These are phyloP conservation scores for Brassica hybrid DNA, from an alignment of 441 rosid genomes.

Conservation along the genomic window DNA sequence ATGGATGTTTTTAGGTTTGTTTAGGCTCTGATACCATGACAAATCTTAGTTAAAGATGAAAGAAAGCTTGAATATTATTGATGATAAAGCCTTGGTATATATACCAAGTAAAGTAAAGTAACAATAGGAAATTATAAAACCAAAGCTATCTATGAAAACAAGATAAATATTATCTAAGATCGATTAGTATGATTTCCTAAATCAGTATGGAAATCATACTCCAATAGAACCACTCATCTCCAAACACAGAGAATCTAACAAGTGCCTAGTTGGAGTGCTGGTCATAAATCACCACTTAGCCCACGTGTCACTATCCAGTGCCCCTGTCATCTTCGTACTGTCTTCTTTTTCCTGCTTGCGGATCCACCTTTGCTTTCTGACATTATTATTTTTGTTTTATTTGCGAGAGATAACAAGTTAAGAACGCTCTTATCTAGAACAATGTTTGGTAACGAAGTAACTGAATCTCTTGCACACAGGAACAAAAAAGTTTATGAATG, in stretches of 20 bases:
- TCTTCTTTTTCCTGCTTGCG: constrained; percentile 1
- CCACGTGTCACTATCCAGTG: background rate
- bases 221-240: constrained; percentile 15
- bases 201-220: too few species aligned
- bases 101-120: too few species aligned
- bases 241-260: constrained; percentile 40
- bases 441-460: background rate
- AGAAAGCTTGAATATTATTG: too few species aligned
- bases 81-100: too few species aligned
- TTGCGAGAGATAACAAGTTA: background rate
- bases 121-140: too few species aligned
- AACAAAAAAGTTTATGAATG: background rate
- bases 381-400: background rate
- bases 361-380: constrained; percentile 4
- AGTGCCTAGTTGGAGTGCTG: constrained; percentile 39
- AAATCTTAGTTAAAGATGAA: too few species aligned
- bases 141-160: too few species aligned
- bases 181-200: too few species aligned
- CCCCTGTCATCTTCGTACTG: background rate
- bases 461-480: background rate
- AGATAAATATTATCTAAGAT: too few species aligned
- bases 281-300: constrained; percentile 4
- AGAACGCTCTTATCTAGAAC: background rate
- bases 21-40: too few species aligned
- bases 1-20: too few species aligned